Conservation (phyloP, 805 yeast genomes). For the Candida quercuum region DNA sequence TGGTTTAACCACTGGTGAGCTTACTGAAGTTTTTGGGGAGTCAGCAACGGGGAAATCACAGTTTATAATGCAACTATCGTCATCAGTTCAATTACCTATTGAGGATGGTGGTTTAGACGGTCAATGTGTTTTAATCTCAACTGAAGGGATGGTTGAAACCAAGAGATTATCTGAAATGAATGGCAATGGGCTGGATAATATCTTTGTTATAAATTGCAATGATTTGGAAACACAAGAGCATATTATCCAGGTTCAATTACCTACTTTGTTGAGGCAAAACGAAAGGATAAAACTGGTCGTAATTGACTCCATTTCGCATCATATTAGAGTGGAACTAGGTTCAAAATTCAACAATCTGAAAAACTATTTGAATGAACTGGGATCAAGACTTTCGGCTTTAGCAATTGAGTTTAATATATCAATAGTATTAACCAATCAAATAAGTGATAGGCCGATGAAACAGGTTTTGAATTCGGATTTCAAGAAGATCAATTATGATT, state of each 20-base stretch:
- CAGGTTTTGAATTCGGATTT: slow-evolving; percentile 18
- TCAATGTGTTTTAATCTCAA: slow-evolving; percentile 66
- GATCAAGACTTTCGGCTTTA: slow-evolving; percentile 42
- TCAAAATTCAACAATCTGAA: slow-evolving; percentile 35
- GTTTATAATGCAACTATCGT: slow-evolving; percentile 58
- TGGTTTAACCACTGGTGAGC: slow-evolving; percentile 48
- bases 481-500: slow-evolving; percentile 38
- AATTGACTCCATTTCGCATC: slow-evolving; percentile 83
- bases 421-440: slow-evolving; percentile 73
- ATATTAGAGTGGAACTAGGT: slow-evolving; percentile 57
- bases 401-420: slow-evolving; percentile 49
- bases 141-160: slow-evolving; percentile 72
- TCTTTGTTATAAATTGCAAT: slow-evolving; percentile 52
- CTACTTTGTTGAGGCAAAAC: slow-evolving; percentile 39
- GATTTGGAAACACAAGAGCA: slow-evolving; percentile 74
- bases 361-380: slow-evolving; percentile 36
- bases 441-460: slow-evolving; percentile 51
- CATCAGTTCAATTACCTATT: slow-evolving; percentile 48
- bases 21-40: slow-evolving; percentile 79
- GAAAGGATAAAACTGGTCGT: slow-evolving; percentile 49
- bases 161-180: slow-evolving; percentile 49
- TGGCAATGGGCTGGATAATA: slow-evolving; percentile 28
- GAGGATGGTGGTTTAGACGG: slow-evolving; percentile 43
- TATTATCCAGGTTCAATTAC: slow-evolving; percentile 63
- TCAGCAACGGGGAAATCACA: slow-evolving; percentile 88